Conservation (phyloP, 2,329 filamentous ascomycete genomes). For the Sordariomycetes sp. region DNA sequence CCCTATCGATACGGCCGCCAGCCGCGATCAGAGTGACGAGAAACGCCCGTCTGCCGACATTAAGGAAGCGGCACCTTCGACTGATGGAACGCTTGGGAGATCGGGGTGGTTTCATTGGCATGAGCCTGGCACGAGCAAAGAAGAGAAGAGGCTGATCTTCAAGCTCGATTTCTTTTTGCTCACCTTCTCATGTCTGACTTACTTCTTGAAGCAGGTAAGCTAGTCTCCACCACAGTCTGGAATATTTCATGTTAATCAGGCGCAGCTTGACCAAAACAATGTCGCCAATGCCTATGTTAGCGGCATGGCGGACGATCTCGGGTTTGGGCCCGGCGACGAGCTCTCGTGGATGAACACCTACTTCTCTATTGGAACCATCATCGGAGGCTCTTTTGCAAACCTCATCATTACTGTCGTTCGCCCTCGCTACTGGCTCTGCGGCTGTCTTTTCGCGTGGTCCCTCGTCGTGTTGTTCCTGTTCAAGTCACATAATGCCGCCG, state of each 20-base stretch:
- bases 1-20: too few species aligned
- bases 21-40: too few species aligned
- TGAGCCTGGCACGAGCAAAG: slow-evolving; percentile 25
- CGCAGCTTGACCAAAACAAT: slow-evolving; percentile 35
- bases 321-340: slow-evolving; percentile 28
- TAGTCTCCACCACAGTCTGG: too few species aligned
- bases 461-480: slow-evolving; percentile 28
- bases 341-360: slow-evolving; percentile 36
- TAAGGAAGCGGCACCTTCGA: too few species aligned
- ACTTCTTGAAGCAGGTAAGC: slow-evolving; percentile 37
- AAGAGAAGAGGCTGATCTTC: slow-evolving; percentile 34
- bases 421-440: slow-evolving; percentile 30
- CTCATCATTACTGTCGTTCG: slow-evolving; percentile 32
- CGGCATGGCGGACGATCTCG: slow-evolving; percentile 36
- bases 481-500: slow-evolving; percentile 21
- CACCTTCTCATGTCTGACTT: slow-evolving; percentile 30
- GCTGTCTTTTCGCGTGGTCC: slow-evolving; percentile 26
- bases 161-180: slow-evolving; percentile 41
- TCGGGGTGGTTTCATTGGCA: slow-evolving; percentile 30
- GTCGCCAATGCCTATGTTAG: slow-evolving; percentile 38
- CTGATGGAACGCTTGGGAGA: too few species aligned
- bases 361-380: slow-evolving; percentile 35
- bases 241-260: too few species aligned
- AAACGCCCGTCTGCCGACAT: too few species aligned
- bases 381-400: slow-evolving; percentile 33